Evolutionary conservation across 495 filamentous ascomycete genomes (phyloP).

Genomic region (Podospora anserina): DNA sequence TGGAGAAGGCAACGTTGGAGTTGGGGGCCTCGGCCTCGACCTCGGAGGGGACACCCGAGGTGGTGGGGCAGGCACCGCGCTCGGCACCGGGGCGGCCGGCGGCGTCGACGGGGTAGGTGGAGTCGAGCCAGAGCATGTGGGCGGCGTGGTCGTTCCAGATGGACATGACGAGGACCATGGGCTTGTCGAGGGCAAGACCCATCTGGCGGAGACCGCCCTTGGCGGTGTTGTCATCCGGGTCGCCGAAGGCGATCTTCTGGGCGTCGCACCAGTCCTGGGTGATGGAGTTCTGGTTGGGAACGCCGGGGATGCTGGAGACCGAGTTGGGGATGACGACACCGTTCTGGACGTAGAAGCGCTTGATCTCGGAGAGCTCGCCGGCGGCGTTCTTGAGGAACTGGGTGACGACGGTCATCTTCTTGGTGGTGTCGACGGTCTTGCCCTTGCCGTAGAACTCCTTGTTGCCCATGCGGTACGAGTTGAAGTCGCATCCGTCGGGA

Average conservation of each 20-base stretch:
- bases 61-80: constrained; percentile 65
- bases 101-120: constrained; percentile 61
- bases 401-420: constrained; percentile 70
- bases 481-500: constrained; percentile 72
- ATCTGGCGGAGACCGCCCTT: constrained; percentile 61
- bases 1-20: constrained; percentile 55
- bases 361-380: constrained; percentile 60
- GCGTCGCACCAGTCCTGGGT: constrained; percentile 58
- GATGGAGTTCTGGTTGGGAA: constrained; percentile 54
- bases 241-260: constrained; percentile 61
- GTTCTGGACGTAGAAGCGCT: constrained; percentile 69
- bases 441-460: constrained; percentile 60
- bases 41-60: constrained; percentile 57
- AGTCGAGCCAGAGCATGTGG: constrained; percentile 86
- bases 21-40: constrained; percentile 55
- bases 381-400: constrained; percentile 56
- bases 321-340: constrained; percentile 59
- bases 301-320: constrained; percentile 49
- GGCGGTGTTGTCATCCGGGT: constrained; percentile 54
- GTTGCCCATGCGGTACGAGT: constrained; percentile 66
- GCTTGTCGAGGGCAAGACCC: constrained; percentile 51
- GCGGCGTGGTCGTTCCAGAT: constrained; percentile 74
- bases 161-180: constrained; percentile 75
- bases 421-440: constrained; percentile 60
- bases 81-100: constrained; percentile 55